phyloP scores from a whole-genome alignment of 169 alveolate species.

The Eimeria tenella region DNA sequence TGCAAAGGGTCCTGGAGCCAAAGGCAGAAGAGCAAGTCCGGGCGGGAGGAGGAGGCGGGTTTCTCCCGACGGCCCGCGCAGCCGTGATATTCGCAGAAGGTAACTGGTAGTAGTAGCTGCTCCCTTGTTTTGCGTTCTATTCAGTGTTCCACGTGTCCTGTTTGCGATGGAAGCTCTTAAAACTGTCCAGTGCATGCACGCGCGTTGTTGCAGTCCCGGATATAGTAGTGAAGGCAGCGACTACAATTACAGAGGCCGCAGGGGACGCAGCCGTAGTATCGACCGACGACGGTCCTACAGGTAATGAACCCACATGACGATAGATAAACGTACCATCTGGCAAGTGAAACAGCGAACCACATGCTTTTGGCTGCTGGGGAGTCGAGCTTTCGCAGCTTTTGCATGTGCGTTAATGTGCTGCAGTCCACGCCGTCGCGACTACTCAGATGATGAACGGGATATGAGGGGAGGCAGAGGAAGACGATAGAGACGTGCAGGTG shows the following conservation, averaged over 20 bases:
- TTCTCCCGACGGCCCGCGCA: constrained; percentile 54
- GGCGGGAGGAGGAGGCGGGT: constrained; percentile 41
- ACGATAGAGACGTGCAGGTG: background rate
- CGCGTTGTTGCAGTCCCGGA: constrained; percentile 54
- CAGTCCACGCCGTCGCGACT: constrained; percentile 66
- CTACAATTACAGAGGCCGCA: constrained; percentile 60
- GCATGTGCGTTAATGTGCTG: background rate
- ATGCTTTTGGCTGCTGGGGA: background rate
- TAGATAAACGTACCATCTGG: background rate
- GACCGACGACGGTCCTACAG: constrained; percentile 62
- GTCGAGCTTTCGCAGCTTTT: background rate
- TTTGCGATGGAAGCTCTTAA: background rate
- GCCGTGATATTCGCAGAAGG: constrained; percentile 64
- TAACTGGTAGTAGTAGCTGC: background rate
- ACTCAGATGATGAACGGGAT: constrained; percentile 64
- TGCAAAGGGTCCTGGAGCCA: constrained; percentile 63
- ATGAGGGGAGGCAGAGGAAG: constrained; percentile 37
- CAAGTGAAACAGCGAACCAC: background rate
- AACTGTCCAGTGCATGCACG: background rate
- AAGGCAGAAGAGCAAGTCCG: constrained; percentile 53
- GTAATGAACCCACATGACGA: background rate
- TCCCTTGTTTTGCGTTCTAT: background rate
- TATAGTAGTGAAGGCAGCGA: constrained; percentile 72
- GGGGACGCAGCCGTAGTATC: constrained; percentile 66
- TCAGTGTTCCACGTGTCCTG: background rate